These are phyloP conservation scores for Oenanthe javanica DNA, from an alignment of 140 eudicot genomes.

Conservation along the genomic window DNA sequence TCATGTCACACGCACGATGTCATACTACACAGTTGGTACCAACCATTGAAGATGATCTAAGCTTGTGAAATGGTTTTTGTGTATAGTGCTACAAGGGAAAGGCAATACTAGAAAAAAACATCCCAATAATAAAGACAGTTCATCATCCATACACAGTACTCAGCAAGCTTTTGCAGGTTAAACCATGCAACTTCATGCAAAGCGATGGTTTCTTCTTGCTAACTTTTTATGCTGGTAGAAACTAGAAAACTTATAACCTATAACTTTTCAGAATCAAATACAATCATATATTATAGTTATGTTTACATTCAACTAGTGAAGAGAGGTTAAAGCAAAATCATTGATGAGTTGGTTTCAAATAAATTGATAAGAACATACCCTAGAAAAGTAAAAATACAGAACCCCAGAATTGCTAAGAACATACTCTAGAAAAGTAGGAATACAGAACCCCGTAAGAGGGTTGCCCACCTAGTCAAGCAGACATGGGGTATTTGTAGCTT, in stretches of 20 bases:
- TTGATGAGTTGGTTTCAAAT: not conserved
- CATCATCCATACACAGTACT: too few species aligned
- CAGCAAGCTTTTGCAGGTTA: too few species aligned
- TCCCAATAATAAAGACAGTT: too few species aligned
- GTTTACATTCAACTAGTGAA: not conserved
- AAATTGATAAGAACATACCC: not conserved
- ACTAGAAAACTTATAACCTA: not conserved
- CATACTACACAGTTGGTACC: too few species aligned
- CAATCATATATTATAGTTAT: not conserved
- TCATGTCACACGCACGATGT: too few species aligned
- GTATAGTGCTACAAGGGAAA: too few species aligned
- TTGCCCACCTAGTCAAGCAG: not conserved
- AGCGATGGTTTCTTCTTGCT: not conserved
- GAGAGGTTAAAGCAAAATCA: not conserved
- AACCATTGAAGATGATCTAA: too few species aligned
- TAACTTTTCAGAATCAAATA: not conserved
- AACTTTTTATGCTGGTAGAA: not conserved
- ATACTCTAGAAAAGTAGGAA: not conserved
- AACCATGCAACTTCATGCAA: not conserved
- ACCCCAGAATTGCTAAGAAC: not conserved
- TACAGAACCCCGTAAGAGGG: not conserved
- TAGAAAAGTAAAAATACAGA: conserved; percentile 2
- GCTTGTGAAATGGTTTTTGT: too few species aligned
- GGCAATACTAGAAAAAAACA: too few species aligned
- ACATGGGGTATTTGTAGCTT: not conserved